Conservation (phyloP, 805 yeast species). For the Kockiozyma suomiensis region DNA sequence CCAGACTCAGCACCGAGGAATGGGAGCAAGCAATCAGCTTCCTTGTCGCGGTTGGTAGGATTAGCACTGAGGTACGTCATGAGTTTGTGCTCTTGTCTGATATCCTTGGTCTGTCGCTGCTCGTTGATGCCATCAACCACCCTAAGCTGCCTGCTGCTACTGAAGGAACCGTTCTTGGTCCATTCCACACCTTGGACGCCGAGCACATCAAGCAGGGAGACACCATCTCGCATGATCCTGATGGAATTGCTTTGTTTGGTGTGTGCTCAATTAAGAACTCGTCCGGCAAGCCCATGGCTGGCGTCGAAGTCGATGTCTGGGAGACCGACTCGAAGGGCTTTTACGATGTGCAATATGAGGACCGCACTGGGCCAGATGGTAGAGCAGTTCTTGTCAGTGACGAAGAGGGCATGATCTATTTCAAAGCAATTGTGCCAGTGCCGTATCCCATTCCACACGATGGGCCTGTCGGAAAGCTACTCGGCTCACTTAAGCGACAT, state of each 20-base stretch:
- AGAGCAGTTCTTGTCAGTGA: constrained; percentile 43
- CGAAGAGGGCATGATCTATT: constrained; percentile 38
- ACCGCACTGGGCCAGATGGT: constrained; percentile 44
- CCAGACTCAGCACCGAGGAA: constrained; percentile 44
- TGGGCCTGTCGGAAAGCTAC: constrained; percentile 47
- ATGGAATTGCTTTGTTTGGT: constrained; percentile 40
- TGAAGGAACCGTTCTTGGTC: constrained; percentile 45
- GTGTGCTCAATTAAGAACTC: constrained; percentile 40
- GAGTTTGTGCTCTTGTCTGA: constrained; percentile 45
- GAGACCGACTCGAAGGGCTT: constrained; percentile 46
- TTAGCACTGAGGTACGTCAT: constrained; percentile 41
- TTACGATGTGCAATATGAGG: constrained; percentile 43
- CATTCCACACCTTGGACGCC: constrained; percentile 44
- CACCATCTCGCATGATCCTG: constrained; percentile 43
- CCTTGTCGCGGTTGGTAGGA: constrained; percentile 43
- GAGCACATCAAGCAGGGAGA: constrained; percentile 41
- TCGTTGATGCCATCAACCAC: constrained; percentile 41
- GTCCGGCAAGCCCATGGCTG: constrained; percentile 40
- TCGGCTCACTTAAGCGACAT: constrained; percentile 43
- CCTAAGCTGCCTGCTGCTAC: constrained; percentile 36
- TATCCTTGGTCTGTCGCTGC: constrained; percentile 43
- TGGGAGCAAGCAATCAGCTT: constrained; percentile 44
- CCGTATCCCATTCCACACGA: constrained; percentile 47
- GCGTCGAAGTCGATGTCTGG: constrained; percentile 44
- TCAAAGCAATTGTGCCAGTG: constrained; percentile 43